A percentile compares a stretch with the other conserved stretches of the same genome.
Evolutionary conservation across 202 grass and related monocot genomes (phyloP).

Genomic region (Zizania palustris): DNA sequence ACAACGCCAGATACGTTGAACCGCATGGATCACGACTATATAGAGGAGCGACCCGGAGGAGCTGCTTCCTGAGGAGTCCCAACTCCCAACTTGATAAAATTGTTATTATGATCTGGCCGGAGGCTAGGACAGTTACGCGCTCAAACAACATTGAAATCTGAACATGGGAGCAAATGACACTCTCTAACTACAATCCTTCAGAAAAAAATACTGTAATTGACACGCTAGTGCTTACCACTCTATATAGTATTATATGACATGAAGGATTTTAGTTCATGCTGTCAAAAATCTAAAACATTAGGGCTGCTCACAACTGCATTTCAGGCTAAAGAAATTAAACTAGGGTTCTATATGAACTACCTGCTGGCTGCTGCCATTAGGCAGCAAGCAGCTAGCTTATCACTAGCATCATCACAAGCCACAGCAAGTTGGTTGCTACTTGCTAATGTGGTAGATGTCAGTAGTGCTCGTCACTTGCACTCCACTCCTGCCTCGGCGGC

Average conservation of each 20-base stretch:
- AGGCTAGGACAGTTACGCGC: no score
- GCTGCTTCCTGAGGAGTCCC: no score
- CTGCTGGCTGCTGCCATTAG: conserved; percentile 26
- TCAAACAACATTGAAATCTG: no score
- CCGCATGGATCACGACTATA: no score
- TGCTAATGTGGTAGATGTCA: conserved; percentile 8
- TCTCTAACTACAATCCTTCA: neutral
- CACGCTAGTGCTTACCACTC: neutral
- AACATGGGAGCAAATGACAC: neutral
- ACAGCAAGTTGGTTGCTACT: neutral
- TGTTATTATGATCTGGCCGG: no score
- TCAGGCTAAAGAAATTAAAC: conserved; percentile 21
- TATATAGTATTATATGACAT: neutral
- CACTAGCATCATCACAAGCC: conserved; percentile 4
- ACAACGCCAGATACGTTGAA: no score
- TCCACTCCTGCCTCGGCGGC: conserved; percentile 84
- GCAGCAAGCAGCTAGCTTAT: conserved; percentile 16
- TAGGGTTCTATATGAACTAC: conserved; percentile 11
- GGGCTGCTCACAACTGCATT: neutral
- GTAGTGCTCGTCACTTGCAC: conserved; percentile 51
- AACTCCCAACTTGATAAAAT: no score
- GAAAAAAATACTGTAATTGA: neutral
- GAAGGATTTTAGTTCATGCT: neutral
- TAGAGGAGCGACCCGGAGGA: no score
- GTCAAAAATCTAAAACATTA: conserved; percentile 25